phyloP scores from a whole-genome alignment of 345 rosid species.

The Acer yangbiense region DNA sequence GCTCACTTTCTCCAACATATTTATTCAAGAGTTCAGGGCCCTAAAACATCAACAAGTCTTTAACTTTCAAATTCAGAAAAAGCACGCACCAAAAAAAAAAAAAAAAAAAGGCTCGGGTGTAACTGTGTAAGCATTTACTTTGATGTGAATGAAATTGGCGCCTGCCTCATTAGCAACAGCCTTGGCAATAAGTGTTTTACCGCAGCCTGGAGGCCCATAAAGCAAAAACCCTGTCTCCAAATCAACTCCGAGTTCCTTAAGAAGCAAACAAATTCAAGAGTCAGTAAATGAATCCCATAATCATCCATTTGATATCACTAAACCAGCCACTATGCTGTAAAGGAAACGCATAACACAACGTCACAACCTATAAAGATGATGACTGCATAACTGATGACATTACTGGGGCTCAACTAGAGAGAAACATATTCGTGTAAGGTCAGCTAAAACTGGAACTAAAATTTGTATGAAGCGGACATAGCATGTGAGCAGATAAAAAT shows the following conservation, averaged over 20 bases:
- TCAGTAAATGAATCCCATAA: background rate
- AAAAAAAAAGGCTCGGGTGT: background rate
- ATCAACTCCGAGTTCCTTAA: conserved; percentile 73
- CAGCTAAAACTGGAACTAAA: no score
- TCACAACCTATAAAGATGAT: background rate
- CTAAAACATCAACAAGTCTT: conserved; percentile 33
- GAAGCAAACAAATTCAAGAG: conserved; percentile 13
- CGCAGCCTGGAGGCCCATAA: conserved; percentile 98
- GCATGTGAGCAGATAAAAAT: no score
- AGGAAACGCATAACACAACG: background rate
- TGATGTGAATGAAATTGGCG: conserved; percentile 92
- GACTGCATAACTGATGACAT: background rate
- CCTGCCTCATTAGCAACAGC: conserved; percentile 97
- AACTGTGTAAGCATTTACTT: conserved; percentile 55
- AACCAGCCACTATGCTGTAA: background rate
- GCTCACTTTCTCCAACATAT: conserved; percentile 98
- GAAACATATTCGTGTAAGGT: no score
- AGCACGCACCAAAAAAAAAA: background rate
- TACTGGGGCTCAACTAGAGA: no score
- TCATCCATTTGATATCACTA: conserved; percentile 2
- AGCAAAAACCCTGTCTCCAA: conserved; percentile 91
- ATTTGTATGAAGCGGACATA: no score
- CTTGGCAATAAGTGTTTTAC: conserved; percentile 96
- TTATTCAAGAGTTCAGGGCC: conserved; percentile 90
- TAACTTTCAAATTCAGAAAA: conserved; percentile 3